Evolutionary conservation across 169 alveolate genomes (phyloP), one percentile per base, ranked within the genome.

Genomic region (Cryptosporidium ryanae): DNA sequence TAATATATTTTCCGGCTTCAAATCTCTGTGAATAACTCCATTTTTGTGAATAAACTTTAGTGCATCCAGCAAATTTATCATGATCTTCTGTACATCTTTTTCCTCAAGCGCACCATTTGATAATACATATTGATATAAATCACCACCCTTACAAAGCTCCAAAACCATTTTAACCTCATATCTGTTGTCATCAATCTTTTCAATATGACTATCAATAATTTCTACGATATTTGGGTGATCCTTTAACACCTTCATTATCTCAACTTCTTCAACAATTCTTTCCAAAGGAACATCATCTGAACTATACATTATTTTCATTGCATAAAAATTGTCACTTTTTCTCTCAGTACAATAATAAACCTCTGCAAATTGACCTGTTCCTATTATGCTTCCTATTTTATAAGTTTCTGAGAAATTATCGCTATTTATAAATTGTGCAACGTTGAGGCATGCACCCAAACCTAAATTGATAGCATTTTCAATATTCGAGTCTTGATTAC

Each of bases 91-190:
- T n/a, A 68, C 83, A 4, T 29, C 34, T 29, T 31, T 68, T 44
- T 68, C 83, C 17, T 68, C 83, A 64, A 68, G 31, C 2, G 83
- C 83, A 32, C 83, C 83, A 17, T 68, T 50, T 21, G 59, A 38
- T 1, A 68, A 65, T 29, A 68, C 83, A 68, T 68, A 68, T 68
- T 68, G 83, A 31, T 84, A 84, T 64, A 90, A 82, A 52, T 90
- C 93, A 15, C 93, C 93, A 29, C 93, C 93, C 15, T 61, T 83
- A 27, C 93, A 90, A 57, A 65, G 82, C 43, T 90, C 93, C 18
- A 90, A 57, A 21, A 90, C 92, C 55, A 90, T 59, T 32, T 64
- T 83, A 27, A 84, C 84, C 6, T 68, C 81, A 82, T 63, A 59
- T 15, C 63, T 82, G 63, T 68, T 65, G 31, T 50, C 83, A 68